Percentiles rank a stretch among this genome's conserved stretches.
Conservation (phyloP, 371 early-diverging fungal species). For the Fennellomyces sp. region DNA sequence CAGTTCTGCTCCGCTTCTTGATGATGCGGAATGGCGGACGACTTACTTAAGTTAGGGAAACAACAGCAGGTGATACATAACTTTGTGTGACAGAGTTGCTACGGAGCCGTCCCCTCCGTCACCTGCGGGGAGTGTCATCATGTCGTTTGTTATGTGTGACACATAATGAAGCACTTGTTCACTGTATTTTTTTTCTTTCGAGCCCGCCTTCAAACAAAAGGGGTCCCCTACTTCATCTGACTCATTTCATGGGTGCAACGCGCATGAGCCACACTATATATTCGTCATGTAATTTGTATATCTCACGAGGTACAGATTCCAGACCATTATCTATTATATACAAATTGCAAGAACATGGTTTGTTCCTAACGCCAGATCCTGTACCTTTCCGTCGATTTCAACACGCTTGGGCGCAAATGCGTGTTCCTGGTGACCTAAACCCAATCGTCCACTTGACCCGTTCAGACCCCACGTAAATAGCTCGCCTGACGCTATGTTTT, state of each 20-base stretch:
- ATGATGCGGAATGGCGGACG: neutral
- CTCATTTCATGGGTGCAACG: neutral
- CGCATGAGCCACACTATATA: slow-evolving; percentile 3
- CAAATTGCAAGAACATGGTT: slow-evolving; percentile 51
- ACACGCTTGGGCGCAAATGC: slow-evolving; percentile 50
- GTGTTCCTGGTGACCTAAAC: slow-evolving; percentile 50
- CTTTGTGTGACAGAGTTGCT: slow-evolving; percentile 5
- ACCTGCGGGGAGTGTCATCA: neutral
- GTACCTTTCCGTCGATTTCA: slow-evolving; percentile 31
- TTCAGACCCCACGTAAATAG: slow-evolving; percentile 66
- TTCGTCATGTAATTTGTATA: no score
- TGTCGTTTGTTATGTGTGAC: neutral
- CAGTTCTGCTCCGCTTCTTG: no score
- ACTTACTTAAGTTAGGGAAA: neutral
- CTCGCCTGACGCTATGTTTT: slow-evolving; percentile 43
- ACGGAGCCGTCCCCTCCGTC: neutral
- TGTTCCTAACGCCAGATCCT: slow-evolving; percentile 53
- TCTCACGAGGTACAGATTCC: slow-evolving; percentile 2
- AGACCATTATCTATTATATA: slow-evolving; percentile 7
- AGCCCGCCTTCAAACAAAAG: slow-evolving; percentile 1
- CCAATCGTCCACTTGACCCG: slow-evolving; percentile 56
- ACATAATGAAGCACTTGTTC: slow-evolving; percentile 4
- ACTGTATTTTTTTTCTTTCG: neutral
- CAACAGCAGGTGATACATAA: slow-evolving; percentile 6
- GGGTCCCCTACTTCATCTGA: neutral